Conservation (phyloP, 805 yeast species). For the Saturnispora serradocipensis region DNA sequence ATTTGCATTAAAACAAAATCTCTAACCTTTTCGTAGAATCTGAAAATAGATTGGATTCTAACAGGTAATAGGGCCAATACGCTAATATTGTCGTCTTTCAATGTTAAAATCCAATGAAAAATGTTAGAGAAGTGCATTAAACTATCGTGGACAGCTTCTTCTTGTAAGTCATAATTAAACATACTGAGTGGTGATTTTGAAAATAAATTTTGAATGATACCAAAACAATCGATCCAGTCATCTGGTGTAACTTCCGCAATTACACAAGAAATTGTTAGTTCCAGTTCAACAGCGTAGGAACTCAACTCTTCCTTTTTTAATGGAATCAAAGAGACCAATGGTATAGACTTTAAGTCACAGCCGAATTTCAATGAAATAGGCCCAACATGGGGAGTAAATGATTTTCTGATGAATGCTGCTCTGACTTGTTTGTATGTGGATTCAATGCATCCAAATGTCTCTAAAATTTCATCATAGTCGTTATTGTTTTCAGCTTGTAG, state of each 20-base stretch:
- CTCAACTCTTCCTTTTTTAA: conserved; percentile 38
- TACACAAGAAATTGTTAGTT: conserved; percentile 48
- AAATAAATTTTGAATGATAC: conserved; percentile 61
- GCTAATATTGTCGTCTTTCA: conserved; percentile 32
- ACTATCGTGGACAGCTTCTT: conserved; percentile 36
- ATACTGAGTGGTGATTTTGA: conserved; percentile 48
- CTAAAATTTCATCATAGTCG: conserved; percentile 16
- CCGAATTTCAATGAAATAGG: conserved; percentile 33
- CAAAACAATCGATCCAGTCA: conserved; percentile 76
- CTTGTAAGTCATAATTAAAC: conserved; percentile 43
- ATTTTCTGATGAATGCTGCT: conserved; percentile 58
- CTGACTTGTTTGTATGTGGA: conserved; percentile 55
- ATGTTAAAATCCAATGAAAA: conserved; percentile 56
- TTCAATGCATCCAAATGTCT: conserved; percentile 22
- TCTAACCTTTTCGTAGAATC: conserved; percentile 58
- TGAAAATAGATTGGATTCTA: conserved; percentile 55
- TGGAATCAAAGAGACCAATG: not conserved
- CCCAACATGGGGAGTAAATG: conserved; percentile 52
- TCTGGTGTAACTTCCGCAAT: conserved; percentile 48
- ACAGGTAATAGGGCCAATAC: conserved; percentile 44
- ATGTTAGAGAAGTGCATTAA: conserved; percentile 57
- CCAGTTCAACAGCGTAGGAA: conserved; percentile 53
- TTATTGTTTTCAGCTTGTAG: conserved; percentile 17
- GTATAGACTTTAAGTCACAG: conserved; percentile 18
- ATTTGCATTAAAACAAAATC: conserved; percentile 56